These are phyloP conservation scores for Alloteropsis semialata DNA, from an alignment of 176 grass and related monocot species.

Conservation along the genomic window DNA sequence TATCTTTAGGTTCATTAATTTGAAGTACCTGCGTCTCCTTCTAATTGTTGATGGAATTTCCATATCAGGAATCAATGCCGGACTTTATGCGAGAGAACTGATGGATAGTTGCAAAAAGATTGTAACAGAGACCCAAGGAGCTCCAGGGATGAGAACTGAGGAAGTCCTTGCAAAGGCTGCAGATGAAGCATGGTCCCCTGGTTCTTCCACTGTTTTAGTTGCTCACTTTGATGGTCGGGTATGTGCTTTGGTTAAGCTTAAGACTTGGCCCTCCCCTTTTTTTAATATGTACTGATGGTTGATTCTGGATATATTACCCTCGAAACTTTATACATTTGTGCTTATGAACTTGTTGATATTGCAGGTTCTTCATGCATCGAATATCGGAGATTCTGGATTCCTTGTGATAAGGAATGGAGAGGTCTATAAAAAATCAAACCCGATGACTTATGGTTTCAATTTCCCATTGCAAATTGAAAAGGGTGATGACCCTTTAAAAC, in stretches of 20 bases:
- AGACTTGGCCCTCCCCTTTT: not conserved
- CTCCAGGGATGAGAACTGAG: constrained; percentile 44
- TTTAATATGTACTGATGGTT: not conserved
- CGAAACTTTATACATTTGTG: not conserved
- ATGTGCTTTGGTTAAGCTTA: not conserved
- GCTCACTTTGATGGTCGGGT: constrained; percentile 89
- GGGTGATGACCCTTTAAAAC: constrained; percentile 80
- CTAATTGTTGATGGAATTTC: constrained; percentile 13
- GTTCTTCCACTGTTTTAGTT: constrained; percentile 95
- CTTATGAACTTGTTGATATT: not conserved
- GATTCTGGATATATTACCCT: not conserved
- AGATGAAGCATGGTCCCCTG: constrained; percentile 65
- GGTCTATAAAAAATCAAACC: constrained; percentile 69
- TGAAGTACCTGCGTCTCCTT: no score
- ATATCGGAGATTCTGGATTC: constrained; percentile 96
- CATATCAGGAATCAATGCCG: constrained; percentile 81
- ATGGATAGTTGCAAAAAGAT: constrained; percentile 77
- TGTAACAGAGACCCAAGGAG: constrained; percentile 48
- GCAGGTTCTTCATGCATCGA: constrained; percentile 78
- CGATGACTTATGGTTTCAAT: constrained; percentile 98
- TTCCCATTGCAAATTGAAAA: constrained; percentile 97
- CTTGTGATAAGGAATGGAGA: constrained; percentile 80
- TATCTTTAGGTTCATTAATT: not conserved
- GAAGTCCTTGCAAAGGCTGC: constrained; percentile 69
- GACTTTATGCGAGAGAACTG: constrained; percentile 80